A percentile compares a stretch with the other conserved stretches of the same genome.
phyloP scores from a whole-genome alignment of 257 asterid species.

The Nicotiana otophora region DNA sequence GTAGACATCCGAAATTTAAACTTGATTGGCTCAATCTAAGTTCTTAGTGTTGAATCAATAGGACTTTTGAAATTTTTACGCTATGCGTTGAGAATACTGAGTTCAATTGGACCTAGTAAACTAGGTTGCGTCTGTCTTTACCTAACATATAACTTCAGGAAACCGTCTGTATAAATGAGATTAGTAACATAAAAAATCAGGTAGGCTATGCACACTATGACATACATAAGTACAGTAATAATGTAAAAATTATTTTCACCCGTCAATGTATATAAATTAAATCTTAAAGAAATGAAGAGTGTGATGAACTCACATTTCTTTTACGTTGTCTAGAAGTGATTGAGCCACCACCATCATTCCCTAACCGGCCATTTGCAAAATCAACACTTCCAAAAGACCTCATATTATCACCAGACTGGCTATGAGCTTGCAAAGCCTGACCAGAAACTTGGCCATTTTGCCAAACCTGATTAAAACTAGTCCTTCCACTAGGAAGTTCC shows the following conservation, averaged over 20 bases:
- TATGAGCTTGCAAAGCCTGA: slow-evolving; percentile 17
- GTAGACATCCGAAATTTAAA: too few relatives aligned
- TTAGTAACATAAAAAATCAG: neutral
- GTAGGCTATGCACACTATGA: neutral
- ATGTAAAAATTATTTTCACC: too few relatives aligned
- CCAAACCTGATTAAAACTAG: slow-evolving; percentile 65
- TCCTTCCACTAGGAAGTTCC: slow-evolving; percentile 40
- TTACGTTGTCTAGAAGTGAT: slow-evolving; percentile 27
- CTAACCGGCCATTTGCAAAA: slow-evolving; percentile 41
- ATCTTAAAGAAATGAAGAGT: neutral
- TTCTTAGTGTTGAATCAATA: too few relatives aligned
- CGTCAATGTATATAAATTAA: neutral
- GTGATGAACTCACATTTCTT: slow-evolving; percentile 43
- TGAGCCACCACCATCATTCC: slow-evolving; percentile 13
- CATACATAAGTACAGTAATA: too few relatives aligned
- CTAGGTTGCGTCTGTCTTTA: too few relatives aligned
- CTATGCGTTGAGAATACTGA: neutral
- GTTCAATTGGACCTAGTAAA: neutral
- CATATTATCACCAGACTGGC: neutral
- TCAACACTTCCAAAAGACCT: slow-evolving; percentile 40
- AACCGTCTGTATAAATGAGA: neutral
- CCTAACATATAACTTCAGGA: too few relatives aligned
- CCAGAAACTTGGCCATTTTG: slow-evolving; percentile 52
- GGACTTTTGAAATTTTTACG: neutral
- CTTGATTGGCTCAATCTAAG: neutral